phyloP scores from a whole-genome alignment of 2,329 filamentous ascomycete species.

The Ophidiomyces ophidiicola region DNA sequence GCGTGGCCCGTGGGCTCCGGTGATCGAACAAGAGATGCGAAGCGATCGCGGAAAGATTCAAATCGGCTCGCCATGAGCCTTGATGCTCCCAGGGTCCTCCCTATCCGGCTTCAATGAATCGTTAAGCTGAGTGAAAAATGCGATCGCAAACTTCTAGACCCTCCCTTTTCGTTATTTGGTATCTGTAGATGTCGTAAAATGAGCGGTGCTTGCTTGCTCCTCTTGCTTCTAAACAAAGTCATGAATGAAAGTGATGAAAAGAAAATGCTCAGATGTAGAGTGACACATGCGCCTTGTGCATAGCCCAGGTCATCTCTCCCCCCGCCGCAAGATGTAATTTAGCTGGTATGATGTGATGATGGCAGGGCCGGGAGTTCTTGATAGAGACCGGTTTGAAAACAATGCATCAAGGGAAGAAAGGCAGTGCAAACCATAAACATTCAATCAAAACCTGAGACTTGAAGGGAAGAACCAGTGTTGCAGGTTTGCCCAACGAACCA shows the following conservation, averaged over 20 bases:
- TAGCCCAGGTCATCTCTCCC: neutral
- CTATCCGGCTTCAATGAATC: neutral
- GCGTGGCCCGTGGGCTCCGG: neutral
- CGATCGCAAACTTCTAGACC: too few relatives aligned
- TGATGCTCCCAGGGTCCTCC: neutral
- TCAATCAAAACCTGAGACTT: conserved; percentile 8
- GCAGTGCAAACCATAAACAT: neutral
- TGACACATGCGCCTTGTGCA: too few relatives aligned
- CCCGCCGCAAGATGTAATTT: neutral
- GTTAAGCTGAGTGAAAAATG: too few relatives aligned
- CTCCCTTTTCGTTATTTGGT: too few relatives aligned
- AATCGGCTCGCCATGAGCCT: neutral
- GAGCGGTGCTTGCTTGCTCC: too few relatives aligned
- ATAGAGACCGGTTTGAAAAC: too few relatives aligned
- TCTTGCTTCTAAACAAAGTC: too few relatives aligned
- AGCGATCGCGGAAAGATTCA: conserved; percentile 4
- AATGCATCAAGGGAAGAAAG: neutral
- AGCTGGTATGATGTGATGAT: too few relatives aligned
- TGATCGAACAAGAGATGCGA: conserved; percentile 8
- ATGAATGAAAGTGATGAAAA: conserved; percentile 1
- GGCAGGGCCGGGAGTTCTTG: too few relatives aligned
- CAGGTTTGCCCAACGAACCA: conserved; percentile 3
- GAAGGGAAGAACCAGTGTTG: conserved; percentile 2
- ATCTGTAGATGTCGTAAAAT: too few relatives aligned
- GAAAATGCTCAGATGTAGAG: too few relatives aligned